Conservation (phyloP, 768 basidiomycete species). For the Phanerochaete carnosa region DNA sequence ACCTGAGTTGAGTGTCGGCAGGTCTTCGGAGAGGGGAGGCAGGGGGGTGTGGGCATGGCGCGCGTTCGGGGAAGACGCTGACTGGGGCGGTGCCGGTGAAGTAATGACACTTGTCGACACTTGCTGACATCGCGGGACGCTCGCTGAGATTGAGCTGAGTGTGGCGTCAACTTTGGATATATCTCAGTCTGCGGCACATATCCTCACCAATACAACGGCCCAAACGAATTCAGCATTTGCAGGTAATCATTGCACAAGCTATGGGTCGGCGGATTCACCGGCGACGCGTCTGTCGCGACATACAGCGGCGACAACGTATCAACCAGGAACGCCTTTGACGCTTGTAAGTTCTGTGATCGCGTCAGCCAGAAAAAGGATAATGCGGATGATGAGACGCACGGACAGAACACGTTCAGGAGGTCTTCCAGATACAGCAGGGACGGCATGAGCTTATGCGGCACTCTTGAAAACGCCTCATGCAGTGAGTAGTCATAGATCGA, state of each 20-base stretch:
- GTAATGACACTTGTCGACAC: not conserved
- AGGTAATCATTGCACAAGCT: conserved; percentile 91
- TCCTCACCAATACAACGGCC: conserved; percentile 75
- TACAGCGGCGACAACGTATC: conserved; percentile 83
- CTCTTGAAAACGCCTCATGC: conserved; percentile 88
- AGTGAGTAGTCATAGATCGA: conserved; percentile 91
- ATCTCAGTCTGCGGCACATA: too few species aligned
- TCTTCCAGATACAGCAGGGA: conserved; percentile 85
- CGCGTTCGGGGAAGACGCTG: not conserved
- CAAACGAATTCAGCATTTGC: conserved; percentile 81
- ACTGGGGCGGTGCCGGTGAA: not conserved
- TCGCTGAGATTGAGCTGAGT: conserved; percentile 2
- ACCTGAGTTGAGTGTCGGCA: not conserved
- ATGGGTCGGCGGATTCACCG: conserved; percentile 85
- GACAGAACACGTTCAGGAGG: conserved; percentile 82
- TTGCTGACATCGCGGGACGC: conserved; percentile 2
- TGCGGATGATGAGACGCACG: conserved; percentile 34
- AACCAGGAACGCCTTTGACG: conserved; percentile 92
- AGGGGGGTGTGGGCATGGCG: conserved; percentile 29
- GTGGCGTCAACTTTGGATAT: too few species aligned
- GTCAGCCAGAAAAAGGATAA: not conserved
- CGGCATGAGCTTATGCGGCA: conserved; percentile 83
- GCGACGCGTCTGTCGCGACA: conserved; percentile 91
- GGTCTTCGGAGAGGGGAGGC: conserved; percentile 6
- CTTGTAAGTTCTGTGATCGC: conserved; percentile 71